Base-by-base conservation (phyloP, 805 yeast species). In the Saturnispora quitensis region DNA sequence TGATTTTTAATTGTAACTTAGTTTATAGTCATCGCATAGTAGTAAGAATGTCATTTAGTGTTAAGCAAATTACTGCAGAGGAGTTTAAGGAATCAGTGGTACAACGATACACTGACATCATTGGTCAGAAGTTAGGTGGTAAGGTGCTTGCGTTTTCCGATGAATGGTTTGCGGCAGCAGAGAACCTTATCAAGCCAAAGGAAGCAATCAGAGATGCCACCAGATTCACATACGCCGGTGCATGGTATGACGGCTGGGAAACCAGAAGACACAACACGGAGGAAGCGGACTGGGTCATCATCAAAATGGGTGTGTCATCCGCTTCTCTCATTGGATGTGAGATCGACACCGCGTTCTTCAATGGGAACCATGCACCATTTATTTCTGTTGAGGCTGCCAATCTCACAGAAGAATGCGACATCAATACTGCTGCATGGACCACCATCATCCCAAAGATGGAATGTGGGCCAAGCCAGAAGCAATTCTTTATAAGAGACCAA, bases 201-300 rank as follows among this genome's bases (percentile, higher is more conserved):
- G 76, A 83, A 3, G 96, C 97, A 2, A 77, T 88, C 52, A 74
- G 95, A 62, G 95, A 89, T 60, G 84, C 86, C 10, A 84, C 89
- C 28, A 75, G 78, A 60, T 90, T 89, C 67, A 80, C 83, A 2
- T 85, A 78, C 54, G 78, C 90, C 3, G 98, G 98, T 48, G 96
- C 96, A 4, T 91, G 97, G 97, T 91, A 88, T 65, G 99, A 91
- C 60, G 99, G 99, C 22, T 91, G 98, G 98, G 98, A 91, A 68
- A 91, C 98, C 12, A 77, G 97, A 65, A 78, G 99, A 69, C 99
- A 91, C 73, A 91, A 91, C 67, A 70, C 80, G 1, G 86, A 74
- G 51, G 88, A 80, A 51, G 85, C 86, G 42, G 99, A 91, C 64
- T 91, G 93, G 89, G 97, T 87, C 18, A 73, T 87, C 28, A 69